Percentiles rank a stretch among this genome's conserved stretches.
Conservation (phyloP, 176 grass and related monocot genomes). For the Oryza glumipatula region DNA sequence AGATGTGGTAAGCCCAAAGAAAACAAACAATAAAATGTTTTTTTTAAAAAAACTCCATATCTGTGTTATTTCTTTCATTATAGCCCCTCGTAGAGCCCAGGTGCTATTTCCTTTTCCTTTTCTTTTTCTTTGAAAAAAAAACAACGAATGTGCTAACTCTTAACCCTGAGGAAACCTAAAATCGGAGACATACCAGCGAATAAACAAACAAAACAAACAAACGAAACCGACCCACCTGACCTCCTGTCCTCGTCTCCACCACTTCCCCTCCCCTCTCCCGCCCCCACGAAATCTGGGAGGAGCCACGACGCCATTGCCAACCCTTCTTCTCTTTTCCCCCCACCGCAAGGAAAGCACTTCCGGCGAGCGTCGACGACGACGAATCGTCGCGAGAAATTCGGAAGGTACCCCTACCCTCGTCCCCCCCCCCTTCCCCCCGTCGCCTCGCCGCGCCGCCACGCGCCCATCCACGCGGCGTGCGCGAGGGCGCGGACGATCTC, state of each 20-base stretch:
- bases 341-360: slow-evolving; percentile 47
- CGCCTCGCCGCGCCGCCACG: background rate
- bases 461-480: background rate
- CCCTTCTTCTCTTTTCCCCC: slow-evolving; percentile 33
- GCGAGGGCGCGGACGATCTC: background rate
- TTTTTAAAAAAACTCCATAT: too few relatives aligned
- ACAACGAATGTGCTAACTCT: background rate
- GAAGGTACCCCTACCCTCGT: slow-evolving; percentile 38
- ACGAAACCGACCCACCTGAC: slow-evolving; percentile 22
- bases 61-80: too few relatives aligned
- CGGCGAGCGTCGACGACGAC: background rate
- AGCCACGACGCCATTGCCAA: slow-evolving; percentile 49
- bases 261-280: slow-evolving; percentile 35
- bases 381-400: slow-evolving; percentile 30
- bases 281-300: slow-evolving; percentile 70
- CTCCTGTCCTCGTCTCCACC: slow-evolving; percentile 42
- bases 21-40: too few relatives aligned
- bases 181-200: slow-evolving; percentile 4
- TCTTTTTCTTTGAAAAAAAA: too few relatives aligned
- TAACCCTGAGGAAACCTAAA: slow-evolving; percentile 47
- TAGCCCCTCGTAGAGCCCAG: background rate
- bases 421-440: background rate
- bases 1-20: too few relatives aligned
- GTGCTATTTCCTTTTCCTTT: slow-evolving; percentile 24
- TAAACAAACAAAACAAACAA: slow-evolving; percentile 47